Base-by-base conservation (phyloP, 441 rosid genomes). In the Syzygium syzygioides region DNA sequence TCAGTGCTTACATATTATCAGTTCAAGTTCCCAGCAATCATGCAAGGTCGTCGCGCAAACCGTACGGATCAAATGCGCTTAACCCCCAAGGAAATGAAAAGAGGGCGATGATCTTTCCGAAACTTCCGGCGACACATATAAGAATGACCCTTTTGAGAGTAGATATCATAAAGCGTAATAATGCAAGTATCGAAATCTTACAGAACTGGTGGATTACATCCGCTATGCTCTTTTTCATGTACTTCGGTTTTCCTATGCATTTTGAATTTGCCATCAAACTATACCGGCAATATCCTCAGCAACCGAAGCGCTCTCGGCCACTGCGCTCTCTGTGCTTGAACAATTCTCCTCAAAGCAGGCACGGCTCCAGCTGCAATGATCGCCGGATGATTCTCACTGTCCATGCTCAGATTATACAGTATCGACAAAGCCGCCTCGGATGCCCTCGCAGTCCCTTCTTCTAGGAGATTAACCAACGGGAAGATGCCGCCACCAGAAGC, bases 361-460 rank as follows among this genome's bases (percentile, higher is more conserved):
- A 93, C 96, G 34, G 98, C 98, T 87, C 98, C 96, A 2, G 98
- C 95, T 89, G 96, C 95, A 15, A 95, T 85, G 86, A 97, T 96
- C 6, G 96, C 95, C 0, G 93, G 53, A 84, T 96, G 98, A 90
- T 97, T 96, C 92, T 96, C 99, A 4, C 91, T 87, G 91, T 97
- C 96, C 98, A 96, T 96, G 93, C 98, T 95, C 86, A 96, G 88
- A 86, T 94, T 95, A 90, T 97, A 95, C 41, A 96, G 93, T 64
- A 97, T 91, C 3, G 96, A 92, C 30, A 95, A 91, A 85, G 94
- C 94, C 19, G 98, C 98, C 87, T 96, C 96, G 0, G 92, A 93
- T 2, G 95, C 94, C 87, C 90, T 92, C 85, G 90, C 94, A 32
- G 93, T 96, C 68, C 96, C 96, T 91, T 90, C 94, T 89, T 92